Base-by-base conservation (phyloP, 306 rosid genomes). In the Prunus davidiana region DNA sequence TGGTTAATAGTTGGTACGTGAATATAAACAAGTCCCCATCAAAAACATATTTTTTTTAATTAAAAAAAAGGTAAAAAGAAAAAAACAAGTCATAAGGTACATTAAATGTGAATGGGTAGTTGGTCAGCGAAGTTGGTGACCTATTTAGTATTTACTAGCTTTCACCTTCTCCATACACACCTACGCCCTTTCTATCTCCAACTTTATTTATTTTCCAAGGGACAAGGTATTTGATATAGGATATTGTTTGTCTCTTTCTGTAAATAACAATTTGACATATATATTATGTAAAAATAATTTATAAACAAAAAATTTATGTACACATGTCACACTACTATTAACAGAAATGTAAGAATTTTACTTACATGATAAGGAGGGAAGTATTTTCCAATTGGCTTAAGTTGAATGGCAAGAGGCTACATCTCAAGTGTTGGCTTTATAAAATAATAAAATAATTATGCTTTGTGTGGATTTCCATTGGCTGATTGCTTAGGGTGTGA, bases 271-370 rank as follows among this genome's bases (percentile, higher is more conserved):
- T 51, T 13, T 16, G 16, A 16, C 2, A 13, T 3, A 51, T 5
- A 1, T 51, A 2, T 5, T 32, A 32, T 32, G 6, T 6, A 5
- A 51, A 16, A 15, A 14, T 4, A 16, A 51, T 13, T 51, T 1
- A 51, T 2, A 51, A 5, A 13, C 0, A 34, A 34, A 6, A 34
- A 5, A 0, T 0, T 6, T 34, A 34, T 34, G 0, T 1, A 34
- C 0, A 6, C 9, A 34, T 6, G 0, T 34, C 8, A 34, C 8
- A 34, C 8, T 34, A 6, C 2, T 34, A 34, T 34, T 0, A 34
- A 0, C 0, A 34, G 0, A 2, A 6, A 6, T 1, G 0, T 34
- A 34, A 0, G 1, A 34, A 0, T 0, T 34, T 6, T 34, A 6
- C 8, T 5, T 34, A 32, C 1, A 32, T 32, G 38, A 0, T 5